Conservation (phyloP, 2,329 filamentous ascomycete genomes). For the Orbilia blumenaviensis region DNA sequence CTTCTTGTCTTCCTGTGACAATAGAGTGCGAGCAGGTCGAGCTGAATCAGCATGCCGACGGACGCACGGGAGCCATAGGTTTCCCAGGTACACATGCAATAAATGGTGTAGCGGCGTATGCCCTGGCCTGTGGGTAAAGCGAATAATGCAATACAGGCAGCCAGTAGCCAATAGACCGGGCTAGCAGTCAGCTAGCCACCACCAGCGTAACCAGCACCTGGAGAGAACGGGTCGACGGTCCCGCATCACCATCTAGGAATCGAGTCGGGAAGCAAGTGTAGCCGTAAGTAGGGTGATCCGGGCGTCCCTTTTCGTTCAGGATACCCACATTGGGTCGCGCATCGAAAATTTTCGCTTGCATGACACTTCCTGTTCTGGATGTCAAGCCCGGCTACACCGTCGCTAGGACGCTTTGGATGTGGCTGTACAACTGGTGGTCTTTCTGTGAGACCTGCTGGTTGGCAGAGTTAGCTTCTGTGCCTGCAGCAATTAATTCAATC, state of each 20-base stretch:
- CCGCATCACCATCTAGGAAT: constrained; percentile 3
- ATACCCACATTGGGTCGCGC: constrained; percentile 35
- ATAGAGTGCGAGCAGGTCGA: constrained; percentile 18
- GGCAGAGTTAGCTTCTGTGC: constrained; percentile 22
- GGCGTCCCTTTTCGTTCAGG: constrained; percentile 51
- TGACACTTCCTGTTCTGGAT: constrained; percentile 50
- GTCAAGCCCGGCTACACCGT: constrained; percentile 53
- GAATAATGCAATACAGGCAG: constrained; percentile 30
- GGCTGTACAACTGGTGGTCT: constrained; percentile 47
- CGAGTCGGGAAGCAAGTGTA: constrained; percentile 42
- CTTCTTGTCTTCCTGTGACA: constrained; percentile 9
- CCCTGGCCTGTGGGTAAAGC: constrained; percentile 25
- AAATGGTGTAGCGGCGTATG: constrained; percentile 7
- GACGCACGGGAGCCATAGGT: constrained; percentile 46
- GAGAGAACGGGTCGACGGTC: constrained; percentile 8
- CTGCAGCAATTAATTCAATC: constrained; percentile 45
- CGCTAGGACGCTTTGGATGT: constrained; percentile 50
- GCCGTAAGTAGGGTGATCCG: constrained; percentile 43
- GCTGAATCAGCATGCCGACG: constrained; percentile 42
- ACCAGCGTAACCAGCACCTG: constrained; percentile 21
- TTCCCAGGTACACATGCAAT: constrained; percentile 16
- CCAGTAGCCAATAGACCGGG: constrained; percentile 36
- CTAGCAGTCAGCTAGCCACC: constrained; percentile 48
- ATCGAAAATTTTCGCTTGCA: constrained; percentile 53
- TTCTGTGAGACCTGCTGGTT: constrained; percentile 32